These are phyloP conservation scores for Pichia sp. DNA, from an alignment of 1,139 yeast species.

Conservation along the genomic window DNA sequence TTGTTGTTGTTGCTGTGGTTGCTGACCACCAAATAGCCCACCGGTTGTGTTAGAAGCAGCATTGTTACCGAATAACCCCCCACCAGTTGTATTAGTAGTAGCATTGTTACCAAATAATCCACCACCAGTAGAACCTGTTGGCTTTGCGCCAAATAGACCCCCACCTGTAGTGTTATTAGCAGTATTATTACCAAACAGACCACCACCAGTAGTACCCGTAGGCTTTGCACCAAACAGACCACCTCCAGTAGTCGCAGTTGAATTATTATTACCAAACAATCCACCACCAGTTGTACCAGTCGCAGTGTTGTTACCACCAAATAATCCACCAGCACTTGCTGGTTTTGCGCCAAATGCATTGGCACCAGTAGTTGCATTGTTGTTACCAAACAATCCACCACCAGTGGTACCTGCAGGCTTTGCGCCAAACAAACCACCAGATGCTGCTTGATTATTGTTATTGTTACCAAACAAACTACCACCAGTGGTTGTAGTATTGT, in stretches of 20 bases:
- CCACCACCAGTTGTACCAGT: conserved; percentile 14
- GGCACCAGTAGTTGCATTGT: not conserved
- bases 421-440: not conserved
- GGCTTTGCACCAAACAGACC: conserved; percentile 16
- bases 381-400: conserved; percentile 14
- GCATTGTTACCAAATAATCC: conserved; percentile 29
- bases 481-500: conserved; percentile 8
- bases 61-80: conserved; percentile 23
- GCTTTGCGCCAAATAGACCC: conserved; percentile 16
- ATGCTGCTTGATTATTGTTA: not conserved
- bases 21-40: conserved; percentile 31
- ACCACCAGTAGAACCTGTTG: conserved; percentile 19
- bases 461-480: not conserved
- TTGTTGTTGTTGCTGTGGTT: conserved; percentile 13
- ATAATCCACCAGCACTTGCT: conserved; percentile 14
- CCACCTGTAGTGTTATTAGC: conserved; percentile 4
- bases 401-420: not conserved
- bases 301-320: conserved; percentile 13
- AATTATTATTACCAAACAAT: conserved; percentile 21
- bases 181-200: conserved; percentile 21
- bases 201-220: conserved; percentile 19
- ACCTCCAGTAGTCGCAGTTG: conserved; percentile 3
- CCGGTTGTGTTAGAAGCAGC: not conserved
- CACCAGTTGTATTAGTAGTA: conserved; percentile 19
- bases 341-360: no score